Base-by-base conservation (phyloP, 73 alveolate species). In the Blepharisma japonicum region DNA sequence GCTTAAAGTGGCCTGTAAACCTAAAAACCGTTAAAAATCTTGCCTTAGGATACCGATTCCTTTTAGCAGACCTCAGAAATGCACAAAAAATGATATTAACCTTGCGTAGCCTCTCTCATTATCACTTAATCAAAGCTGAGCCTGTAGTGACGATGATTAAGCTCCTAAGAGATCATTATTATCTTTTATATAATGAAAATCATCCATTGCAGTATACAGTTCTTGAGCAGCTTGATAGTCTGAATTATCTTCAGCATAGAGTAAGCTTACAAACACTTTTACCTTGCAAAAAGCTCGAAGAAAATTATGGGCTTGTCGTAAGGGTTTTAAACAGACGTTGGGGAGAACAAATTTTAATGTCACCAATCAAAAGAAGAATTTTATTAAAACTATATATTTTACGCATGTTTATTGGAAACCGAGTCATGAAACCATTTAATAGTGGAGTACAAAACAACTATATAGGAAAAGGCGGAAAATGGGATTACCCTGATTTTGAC, bases 151-250 rank as follows among this genome's bases (percentile, higher is more conserved):
- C n/a, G 23, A 53, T 53, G 67, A 20, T 14, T 14, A 20, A 53
- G 23, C n/a, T 53, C 67, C 67, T 53, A 14, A 53, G n/a, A 53
- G 23, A 53, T 14, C 67, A 53, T 20, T 53, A 53, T 20, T 11
- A 53, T 53, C 23, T 53, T 11, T 20, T 53, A 53, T 14, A 20
- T 53, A 53, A 53, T 14, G 67, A 53, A 53, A 53, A 53, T 53
- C 67, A 53, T 53, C 67, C 67, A 14, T 53, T 53, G 23, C 67
- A 53, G 23, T 53, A 53, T 53, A 53, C 67, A 53, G 67, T 53
- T 53, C n/a, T 53, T 53, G 67, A 53, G 4, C 67, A 53, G 23
- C 23, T 53, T 14, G 67, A 53, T 53, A 20, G 0, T 1, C 23
- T 53, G 23, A 53, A 11, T 53, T 53, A 14, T 53, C 67, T 53